Base-by-base conservation (phyloP, 1,139 yeast species). In the Debaryomyces sp. region DNA sequence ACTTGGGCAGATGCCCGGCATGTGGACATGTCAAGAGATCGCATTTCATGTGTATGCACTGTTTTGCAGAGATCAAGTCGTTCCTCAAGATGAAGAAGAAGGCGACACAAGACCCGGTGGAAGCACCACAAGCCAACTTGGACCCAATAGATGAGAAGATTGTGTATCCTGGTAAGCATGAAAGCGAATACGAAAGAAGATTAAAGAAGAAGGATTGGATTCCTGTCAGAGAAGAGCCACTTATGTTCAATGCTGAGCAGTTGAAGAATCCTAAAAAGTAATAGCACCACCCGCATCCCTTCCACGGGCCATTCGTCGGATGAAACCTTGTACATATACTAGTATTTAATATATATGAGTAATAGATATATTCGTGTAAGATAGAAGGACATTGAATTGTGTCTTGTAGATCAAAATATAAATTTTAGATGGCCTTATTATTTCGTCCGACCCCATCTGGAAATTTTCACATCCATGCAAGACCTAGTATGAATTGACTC, bases 21-120 rank as follows among this genome's bases (percentile, higher is more conserved):
- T 94, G 99, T 71, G 99, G 99, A 39, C 88, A 89, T 54, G 87
- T 84, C 58, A 92, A 92, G 70, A 79, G 97, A 62, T 84, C 95
- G 2, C 96, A 92, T 67, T 84, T 91, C 49, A 78, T 92, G 66
- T 92, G 99, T 70, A 90, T 90, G 96, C 82, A 88, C 63, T 92
- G 99, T 70, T 92, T 90, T 53, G 83, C 80, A 36, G 94, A 90
- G 64, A 87, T 92, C 60, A 85, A 82, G 64, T 73, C 79, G 47
- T 77, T 88, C 47, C 88, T 96, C 86, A 76, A 75, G 60, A 64
- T 60, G 22, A 85, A 81, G 59, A 72, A 75, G 59, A 75, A 75
- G 55, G 73, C 75, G 52, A 66, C 70, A 46, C 63, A 54, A 51
- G 58, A 45, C 9, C 38, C 46, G n/a, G 59, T 52, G 34, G 53